Conservation (phyloP, 441 rosid species). For the Pelargonium citronellum region DNA sequence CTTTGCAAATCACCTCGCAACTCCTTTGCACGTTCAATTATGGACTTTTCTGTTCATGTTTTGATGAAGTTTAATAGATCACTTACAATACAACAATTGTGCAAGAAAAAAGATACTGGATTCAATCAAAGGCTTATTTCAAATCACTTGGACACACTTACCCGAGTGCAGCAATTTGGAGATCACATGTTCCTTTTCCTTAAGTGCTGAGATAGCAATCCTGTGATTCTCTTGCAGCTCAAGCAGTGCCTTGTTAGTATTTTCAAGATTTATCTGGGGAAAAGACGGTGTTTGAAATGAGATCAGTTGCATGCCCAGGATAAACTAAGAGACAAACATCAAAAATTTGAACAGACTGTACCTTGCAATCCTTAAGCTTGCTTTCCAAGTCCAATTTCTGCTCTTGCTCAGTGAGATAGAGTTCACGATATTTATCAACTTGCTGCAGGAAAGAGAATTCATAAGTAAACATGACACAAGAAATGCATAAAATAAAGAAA, state of each 20-base stretch:
- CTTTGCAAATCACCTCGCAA: conserved; percentile 55
- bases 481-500: background rate
- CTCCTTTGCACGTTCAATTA: conserved; percentile 63
- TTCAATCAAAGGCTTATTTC: conserved; percentile 6
- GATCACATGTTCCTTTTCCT: conserved; percentile 54
- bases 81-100: background rate
- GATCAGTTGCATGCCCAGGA: conserved; percentile 16
- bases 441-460: conserved; percentile 43
- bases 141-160: conserved; percentile 19
- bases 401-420: conserved; percentile 63
- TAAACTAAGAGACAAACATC: conserved; percentile 13
- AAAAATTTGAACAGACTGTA: conserved; percentile 22
- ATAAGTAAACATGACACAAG: background rate
- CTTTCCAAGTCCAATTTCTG: conserved; percentile 55
- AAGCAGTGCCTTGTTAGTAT: conserved; percentile 46
- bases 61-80: conserved; percentile 13
- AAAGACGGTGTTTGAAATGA: background rate
- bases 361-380: conserved; percentile 68
- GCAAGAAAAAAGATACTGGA: background rate
- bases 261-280: conserved; percentile 53
- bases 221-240: conserved; percentile 59
- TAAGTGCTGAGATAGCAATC: conserved; percentile 38
- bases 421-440: conserved; percentile 53
- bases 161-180: conserved; percentile 59
- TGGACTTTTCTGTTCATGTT: conserved; percentile 47